Base-by-base conservation (phyloP, 768 basidiomycete species). In the Tylopilus balloui region DNA sequence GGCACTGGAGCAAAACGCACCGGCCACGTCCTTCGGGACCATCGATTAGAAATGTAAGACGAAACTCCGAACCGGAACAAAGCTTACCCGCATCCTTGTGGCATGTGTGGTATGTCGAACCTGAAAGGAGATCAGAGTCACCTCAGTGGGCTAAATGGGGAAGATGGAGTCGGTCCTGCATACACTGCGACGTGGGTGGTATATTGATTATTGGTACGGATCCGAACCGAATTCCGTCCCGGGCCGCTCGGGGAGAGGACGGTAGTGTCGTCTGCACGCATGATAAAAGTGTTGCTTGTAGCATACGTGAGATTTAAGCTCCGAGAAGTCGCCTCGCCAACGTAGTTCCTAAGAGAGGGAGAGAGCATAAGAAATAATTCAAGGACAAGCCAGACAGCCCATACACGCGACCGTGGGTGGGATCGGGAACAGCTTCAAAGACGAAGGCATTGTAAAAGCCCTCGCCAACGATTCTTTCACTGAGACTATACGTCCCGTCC, bases 171-270 rank as follows among this genome's bases (percentile, higher is more conserved):
- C 15, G 9, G 14, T 25, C 25, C 37, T 51, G 37, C 68, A 2
- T 58, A 65, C 57, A 72, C 62, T 19, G 62, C 64, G 17, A 72
- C 68, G 17, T 72, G 66, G 12, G 64, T 63, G 13, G 60, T 63
- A 44, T 67, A 73, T 23, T 63, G 54, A 13, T 59, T 56, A 20
- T 63, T 61, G 1, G 62, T 57, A 43, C 57, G 55, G 23, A 72
- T 70, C 13, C 71, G 57, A 45, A 73, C 63, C 10, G 70, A 72
- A 47, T 73, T 66, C 17, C 72, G 59, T 35, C 71, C 71, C 1
- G 65, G 62, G 8, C 62, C 60, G 17, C 20, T 60, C 6, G 67
- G 1, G 3, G 57, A 44, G 35, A 73, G 61, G 8, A 60, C 50
- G 7, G 64, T 63, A 0, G 62, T 69, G 45, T 70, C 58, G 37